phyloP scores from a whole-genome alignment of 148 eudicot species.

The Amaranthus cruentus region DNA sequence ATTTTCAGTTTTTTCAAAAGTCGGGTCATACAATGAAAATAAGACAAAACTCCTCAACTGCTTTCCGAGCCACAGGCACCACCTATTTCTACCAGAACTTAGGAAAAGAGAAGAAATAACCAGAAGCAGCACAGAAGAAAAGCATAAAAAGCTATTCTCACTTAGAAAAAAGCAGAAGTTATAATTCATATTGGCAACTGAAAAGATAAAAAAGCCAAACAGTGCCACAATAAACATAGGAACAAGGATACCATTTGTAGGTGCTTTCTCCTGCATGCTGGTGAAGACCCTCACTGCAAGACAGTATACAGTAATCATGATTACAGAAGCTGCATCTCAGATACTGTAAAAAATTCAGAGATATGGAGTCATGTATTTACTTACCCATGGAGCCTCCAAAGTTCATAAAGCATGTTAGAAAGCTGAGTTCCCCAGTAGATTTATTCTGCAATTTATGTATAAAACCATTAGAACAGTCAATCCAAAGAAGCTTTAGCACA shows the following conservation, averaged over 20 bases:
- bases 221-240: not conserved
- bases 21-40: too few species aligned
- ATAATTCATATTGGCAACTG: too few species aligned
- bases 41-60: not conserved
- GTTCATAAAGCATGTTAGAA: constrained; percentile 83
- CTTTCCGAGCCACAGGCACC: not conserved
- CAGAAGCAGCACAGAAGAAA: too few species aligned
- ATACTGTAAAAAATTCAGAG: not conserved
- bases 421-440: constrained; percentile 94
- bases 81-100: too few species aligned
- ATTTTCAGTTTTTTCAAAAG: too few species aligned
- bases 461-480: constrained; percentile 1
- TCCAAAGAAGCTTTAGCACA: not conserved
- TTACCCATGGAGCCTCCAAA: constrained; percentile 88
- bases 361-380: constrained; percentile 36
- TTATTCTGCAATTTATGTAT: constrained; percentile 54
- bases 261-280: constrained; percentile 94
- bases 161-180: too few species aligned
- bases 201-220: not conserved
- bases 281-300: constrained; percentile 88
- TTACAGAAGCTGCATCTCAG: constrained; percentile 3
- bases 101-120: too few species aligned
- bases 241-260: constrained; percentile 71
- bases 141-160: too few species aligned
- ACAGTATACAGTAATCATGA: constrained; percentile 11